These are phyloP conservation scores for Sporothrix euskadiensis DNA, from an alignment of 2,329 filamentous ascomycete species.

Conservation along the genomic window DNA sequence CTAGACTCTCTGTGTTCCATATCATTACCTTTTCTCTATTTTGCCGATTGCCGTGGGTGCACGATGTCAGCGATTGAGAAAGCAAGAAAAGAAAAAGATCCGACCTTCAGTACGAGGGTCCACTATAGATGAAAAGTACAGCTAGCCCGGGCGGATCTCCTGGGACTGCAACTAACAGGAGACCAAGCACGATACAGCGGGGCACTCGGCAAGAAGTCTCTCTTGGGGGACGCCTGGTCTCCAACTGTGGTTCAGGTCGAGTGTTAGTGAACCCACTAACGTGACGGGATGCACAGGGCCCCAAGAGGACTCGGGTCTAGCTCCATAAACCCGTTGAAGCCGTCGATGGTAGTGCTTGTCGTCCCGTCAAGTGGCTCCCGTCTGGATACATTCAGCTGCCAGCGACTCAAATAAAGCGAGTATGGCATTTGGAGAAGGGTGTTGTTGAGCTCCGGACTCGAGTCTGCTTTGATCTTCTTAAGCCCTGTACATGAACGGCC, in stretches of 20 bases:
- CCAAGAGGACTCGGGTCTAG: no score
- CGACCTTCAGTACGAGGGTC: not conserved
- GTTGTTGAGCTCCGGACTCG: not conserved
- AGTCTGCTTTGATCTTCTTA: not conserved
- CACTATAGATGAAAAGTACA: not conserved
- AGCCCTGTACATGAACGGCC: not conserved
- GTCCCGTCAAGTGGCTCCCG: not conserved
- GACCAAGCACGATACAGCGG: not conserved
- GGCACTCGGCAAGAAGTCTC: not conserved
- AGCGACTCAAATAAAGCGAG: not conserved
- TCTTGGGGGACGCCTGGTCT: not conserved
- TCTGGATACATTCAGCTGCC: not conserved
- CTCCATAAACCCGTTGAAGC: not conserved
- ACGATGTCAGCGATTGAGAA: not conserved
- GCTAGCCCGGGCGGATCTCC: not conserved
- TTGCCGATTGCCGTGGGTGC: not conserved
- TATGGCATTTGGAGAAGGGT: not conserved
- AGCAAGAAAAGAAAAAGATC: not conserved
- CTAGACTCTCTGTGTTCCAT: not conserved
- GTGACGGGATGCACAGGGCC: not conserved
- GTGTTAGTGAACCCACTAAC: not conserved
- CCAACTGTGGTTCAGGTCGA: not conserved
- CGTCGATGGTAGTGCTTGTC: not conserved
- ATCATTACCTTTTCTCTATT: not conserved
- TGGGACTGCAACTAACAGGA: not conserved